Conservation (phyloP, 371 early-diverging fungal species). For the Coemansia sp. region DNA sequence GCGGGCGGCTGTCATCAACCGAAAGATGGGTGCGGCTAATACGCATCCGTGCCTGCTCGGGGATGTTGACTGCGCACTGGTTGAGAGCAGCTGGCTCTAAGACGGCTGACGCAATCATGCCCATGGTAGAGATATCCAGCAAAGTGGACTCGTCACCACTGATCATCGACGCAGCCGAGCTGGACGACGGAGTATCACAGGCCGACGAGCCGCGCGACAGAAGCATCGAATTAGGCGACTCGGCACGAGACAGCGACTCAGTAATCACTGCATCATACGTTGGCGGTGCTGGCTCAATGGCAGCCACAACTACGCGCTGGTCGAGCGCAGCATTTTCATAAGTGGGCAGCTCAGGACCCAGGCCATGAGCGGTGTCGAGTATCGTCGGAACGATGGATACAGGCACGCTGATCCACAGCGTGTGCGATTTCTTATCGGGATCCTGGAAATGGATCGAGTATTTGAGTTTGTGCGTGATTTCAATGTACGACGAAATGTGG, state of each 20-base stretch:
- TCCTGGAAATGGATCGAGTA: slow-evolving; percentile 44
- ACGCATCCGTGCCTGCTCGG: slow-evolving; percentile 4
- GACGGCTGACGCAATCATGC: not conserved
- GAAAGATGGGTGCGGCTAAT: slow-evolving; percentile 17
- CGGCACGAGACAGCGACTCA: slow-evolving; percentile 9
- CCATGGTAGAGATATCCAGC: slow-evolving; percentile 7
- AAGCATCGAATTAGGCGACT: not conserved
- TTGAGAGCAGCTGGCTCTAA: not conserved
- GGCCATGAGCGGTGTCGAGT: slow-evolving; percentile 11
- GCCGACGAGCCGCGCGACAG: not conserved
- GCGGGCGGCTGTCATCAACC: slow-evolving; percentile 26
- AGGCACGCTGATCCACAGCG: slow-evolving; percentile 48
- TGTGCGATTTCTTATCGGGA: slow-evolving; percentile 29
- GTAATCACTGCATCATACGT: slow-evolving; percentile 34
- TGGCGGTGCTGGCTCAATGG: slow-evolving; percentile 27
- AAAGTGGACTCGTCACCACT: slow-evolving; percentile 6
- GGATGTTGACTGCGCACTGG: not conserved
- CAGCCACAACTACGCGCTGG: slow-evolving; percentile 19
- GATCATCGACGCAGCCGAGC: slow-evolving; percentile 13
- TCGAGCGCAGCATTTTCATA: slow-evolving; percentile 41
- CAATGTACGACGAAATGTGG: slow-evolving; percentile 43
- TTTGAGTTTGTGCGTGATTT: slow-evolving; percentile 47
- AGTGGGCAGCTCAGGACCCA: slow-evolving; percentile 35
- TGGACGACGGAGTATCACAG: not conserved
- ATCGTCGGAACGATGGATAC: slow-evolving; percentile 43